Base-by-base conservation (phyloP, 495 filamentous ascomycete species). In the Aspergillus hancockii region DNA sequence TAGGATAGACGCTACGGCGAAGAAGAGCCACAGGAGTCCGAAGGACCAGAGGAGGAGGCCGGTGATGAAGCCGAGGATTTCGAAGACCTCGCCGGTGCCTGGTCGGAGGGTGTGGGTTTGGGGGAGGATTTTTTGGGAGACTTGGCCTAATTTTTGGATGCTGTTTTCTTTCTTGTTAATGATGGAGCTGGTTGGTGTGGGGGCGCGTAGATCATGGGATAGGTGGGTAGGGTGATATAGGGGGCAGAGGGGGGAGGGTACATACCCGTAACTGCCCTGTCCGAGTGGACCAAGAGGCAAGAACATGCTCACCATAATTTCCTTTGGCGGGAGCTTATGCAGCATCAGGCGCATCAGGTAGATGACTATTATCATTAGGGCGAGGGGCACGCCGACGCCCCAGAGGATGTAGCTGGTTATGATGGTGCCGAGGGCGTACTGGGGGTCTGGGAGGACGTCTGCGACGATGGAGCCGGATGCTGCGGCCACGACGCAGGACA, bases 41-140 rank as follows among this genome's bases (percentile, higher is more conserved):
- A 86, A 86, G 0, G 80, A 76, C 87, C 86, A 89, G 50, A 89
- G 61, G n/a, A 86, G 73, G 7, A 87, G 60, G 0, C 69, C 84
- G 1, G 81, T 53, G 12, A 83, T 38, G 41, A 79, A 78, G 3
- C 86, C 86, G 4, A 83, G 3, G 0, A 76, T 70, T 59, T 87
- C 86, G 8, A 88, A 67, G 0, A 79, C 72, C 1, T 79, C 71
- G 0, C 84, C 86, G 0, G 82, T 73, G 1, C 54, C 54, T 28
- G 63, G 57, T 3, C 64, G 49, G 0, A 87, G 70, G 0, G 81
- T 81, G 0, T 72, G 18, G 0, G 80, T 86, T 34, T 68, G 32
- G 0, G 81, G 79, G 58, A 89, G 83, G 18, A 85, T 61, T 0
- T 67, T 58, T 50, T 75, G 60, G 1, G 83, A 79, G 6, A 80